These are phyloP conservation scores for Alternaria ethzedia DNA, from an alignment of 2,329 filamentous ascomycete genomes.

Conservation along the genomic window DNA sequence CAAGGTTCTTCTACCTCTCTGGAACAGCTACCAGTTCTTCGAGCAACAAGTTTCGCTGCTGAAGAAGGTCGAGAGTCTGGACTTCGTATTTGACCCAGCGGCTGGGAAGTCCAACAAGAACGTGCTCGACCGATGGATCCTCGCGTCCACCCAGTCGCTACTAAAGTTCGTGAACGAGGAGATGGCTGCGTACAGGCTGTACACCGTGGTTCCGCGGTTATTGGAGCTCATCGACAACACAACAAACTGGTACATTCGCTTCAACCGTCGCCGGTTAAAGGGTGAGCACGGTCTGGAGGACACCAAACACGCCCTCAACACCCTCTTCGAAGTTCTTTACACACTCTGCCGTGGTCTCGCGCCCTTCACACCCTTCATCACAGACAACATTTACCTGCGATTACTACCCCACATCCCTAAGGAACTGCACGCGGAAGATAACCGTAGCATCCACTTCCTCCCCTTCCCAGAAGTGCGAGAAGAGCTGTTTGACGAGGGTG, in stretches of 20 bases:
- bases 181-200: conserved; percentile 76
- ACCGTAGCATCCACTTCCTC: conserved; percentile 90
- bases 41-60: conserved; percentile 83
- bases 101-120: conserved; percentile 80
- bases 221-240: conserved; percentile 88
- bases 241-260: conserved; percentile 98
- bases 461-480: conserved; percentile 86
- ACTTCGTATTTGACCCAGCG: conserved; percentile 79
- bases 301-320: conserved; percentile 88
- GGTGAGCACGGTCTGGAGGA: conserved; percentile 86
- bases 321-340: conserved; percentile 90
- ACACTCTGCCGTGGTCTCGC: conserved; percentile 87
- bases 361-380: conserved; percentile 94
- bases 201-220: conserved; percentile 88
- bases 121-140: conserved; percentile 95
- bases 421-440: conserved; percentile 71
- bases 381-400: conserved; percentile 89
- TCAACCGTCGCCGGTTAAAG: conserved; percentile 90
- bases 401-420: conserved; percentile 83
- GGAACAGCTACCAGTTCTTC: conserved; percentile 98
- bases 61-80: conserved; percentile 81
- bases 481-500: conserved; percentile 83
- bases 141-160: conserved; percentile 89
- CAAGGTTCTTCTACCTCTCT: conserved; percentile 86
- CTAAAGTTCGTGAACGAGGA: conserved; percentile 91